Percentiles rank a stretch among this genome's conserved stretches.
Evolutionary conservation across 306 rosid genomes (phyloP).

Genomic region (Cicer cuneatum): DNA sequence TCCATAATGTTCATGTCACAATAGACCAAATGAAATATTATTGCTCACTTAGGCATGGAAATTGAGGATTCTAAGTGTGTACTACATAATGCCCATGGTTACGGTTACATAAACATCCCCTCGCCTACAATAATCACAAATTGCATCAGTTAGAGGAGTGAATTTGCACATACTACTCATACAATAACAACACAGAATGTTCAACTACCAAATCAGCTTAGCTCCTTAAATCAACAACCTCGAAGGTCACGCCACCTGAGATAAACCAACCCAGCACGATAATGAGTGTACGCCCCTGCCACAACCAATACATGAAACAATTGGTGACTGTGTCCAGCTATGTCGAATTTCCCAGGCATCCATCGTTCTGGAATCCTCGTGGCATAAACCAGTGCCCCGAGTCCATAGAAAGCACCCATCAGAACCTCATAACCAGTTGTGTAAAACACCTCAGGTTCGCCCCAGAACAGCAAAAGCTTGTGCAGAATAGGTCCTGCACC

Average conservation of each 20-base stretch:
- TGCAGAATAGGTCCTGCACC: conserved; percentile 82
- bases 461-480: conserved; percentile 84
- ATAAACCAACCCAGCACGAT: conserved; percentile 89
- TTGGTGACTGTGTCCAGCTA: conserved; percentile 99
- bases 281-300: conserved; percentile 93
- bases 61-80: conserved; percentile 22
- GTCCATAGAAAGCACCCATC: conserved; percentile 82
- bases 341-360: conserved; percentile 97
- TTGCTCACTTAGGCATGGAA: conserved; percentile 1
- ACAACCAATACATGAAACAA: conserved; percentile 84
- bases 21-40: conserved; percentile 31
- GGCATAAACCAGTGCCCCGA: conserved; percentile 91
- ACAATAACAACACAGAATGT: conserved; percentile 33
- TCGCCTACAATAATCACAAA: conserved; percentile 35
- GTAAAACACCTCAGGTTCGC: conserved; percentile 81
- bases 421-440: conserved; percentile 85
- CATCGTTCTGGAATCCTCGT: conserved; percentile 93
- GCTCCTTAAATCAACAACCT: conserved; percentile 66
- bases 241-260: conserved; percentile 90
- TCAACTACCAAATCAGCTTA: conserved; percentile 19
- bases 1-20: not conserved
- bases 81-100: conserved; percentile 22
- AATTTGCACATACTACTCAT: not conserved
- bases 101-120: conserved; percentile 35
- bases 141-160: conserved; percentile 36